Evolutionary conservation across 768 basidiomycete species (phyloP), one percentile per base, ranked within the genome.

Genomic region (Boletus bicolor): DNA sequence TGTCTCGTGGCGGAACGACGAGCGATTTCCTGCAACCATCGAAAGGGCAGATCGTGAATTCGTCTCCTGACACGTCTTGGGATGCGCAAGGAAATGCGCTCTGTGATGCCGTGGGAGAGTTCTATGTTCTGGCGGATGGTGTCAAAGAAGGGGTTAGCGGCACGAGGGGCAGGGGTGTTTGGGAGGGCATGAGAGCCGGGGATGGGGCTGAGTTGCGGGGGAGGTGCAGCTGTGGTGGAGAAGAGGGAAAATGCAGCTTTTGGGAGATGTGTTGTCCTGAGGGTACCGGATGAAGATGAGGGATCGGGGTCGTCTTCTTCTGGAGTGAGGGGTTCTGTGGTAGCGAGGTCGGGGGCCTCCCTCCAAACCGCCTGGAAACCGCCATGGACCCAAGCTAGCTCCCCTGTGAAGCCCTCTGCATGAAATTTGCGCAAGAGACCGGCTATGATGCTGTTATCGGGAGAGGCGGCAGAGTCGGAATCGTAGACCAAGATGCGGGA

Each of bases 121-220:
- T 97, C 93, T 3, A 85, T 68, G 62, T 93, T 91, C 72, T 93
- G 91, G 38, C 90, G 85, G 63, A 98, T 90, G 64, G 89, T 87
- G 72, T 98, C 95, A 62, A 92, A 98, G 75, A 98, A 98, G 10
- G 96, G 96, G 68, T 96, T 98, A 5, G 73, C 64, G 64, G 64
- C 75, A 68, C 49, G 71, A 30, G 60, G 61, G 12, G 59, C 69
- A 37, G 64, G 66, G 44, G 64, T 62, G 39, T 59, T 59, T 41
- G 49, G 49, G 28, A 56, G 28, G 15, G 44, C 39, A 47, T 14
- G 14, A 4, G 53, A 26, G 1, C 53, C 50, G 24, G 51, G 48
- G 17, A 57, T 21, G 15, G 44, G 41, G 49, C 47, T 56, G 53
- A 54, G 45, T 10, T 49, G 64, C 0, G 44, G 44, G 51, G 60